Evolutionary conservation across 2,329 filamentous ascomycete genomes (phyloP), one percentile per base, ranked within the genome.

Genomic region (Arthrocladium fulminans): DNA sequence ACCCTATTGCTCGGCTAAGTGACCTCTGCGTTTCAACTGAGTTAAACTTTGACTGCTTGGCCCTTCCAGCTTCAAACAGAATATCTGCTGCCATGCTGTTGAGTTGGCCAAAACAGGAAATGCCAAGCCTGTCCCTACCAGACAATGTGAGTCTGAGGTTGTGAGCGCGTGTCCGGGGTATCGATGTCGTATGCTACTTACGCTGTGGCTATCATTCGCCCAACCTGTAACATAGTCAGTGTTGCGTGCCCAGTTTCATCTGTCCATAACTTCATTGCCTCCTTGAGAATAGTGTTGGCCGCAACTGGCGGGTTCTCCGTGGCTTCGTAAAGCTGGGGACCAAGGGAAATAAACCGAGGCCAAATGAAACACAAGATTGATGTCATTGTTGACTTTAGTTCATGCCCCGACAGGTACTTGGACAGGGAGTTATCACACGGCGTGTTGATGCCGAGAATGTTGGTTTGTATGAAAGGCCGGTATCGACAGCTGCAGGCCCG

Each of bases 211-310:
- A 67, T 63, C 20, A 65, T 46, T 15, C 61, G 55, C 41, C 68
- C 53, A 13, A 62, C 65, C 39, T 68, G 65, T 10, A 67, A 60
- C 44, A 63, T 67, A 15, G 61, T 48, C 29, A 69, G 57, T 2
- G 61, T 61, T 13, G 56, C 50, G 9, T 42, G 55, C 12, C 62
- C 65, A 19, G 63, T 62, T 50, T 68, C 64, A n/a, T 59, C 55
- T 32, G 57, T 60, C 60, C 64, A 66, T 17, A 67, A 51, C 37
- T 53, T 55, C 43, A 68, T 61, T 9, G 66, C 66, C 52, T 68
- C 66, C 2, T 49, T 41, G 34, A 62, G 60, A n/a, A 42, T 68
- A 69, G 22, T 60, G 54, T 22, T 61, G 54, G 1, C 65, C 66
- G 20, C 61, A 59, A 29, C 63, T 63, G 23, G 55, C 57, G 30